A percentile compares a stretch with the other conserved stretches of the same genome.
These are phyloP conservation scores for Picochlorum sp. DNA, from an alignment of 139 green algal genomes.

Conservation along the genomic window DNA sequence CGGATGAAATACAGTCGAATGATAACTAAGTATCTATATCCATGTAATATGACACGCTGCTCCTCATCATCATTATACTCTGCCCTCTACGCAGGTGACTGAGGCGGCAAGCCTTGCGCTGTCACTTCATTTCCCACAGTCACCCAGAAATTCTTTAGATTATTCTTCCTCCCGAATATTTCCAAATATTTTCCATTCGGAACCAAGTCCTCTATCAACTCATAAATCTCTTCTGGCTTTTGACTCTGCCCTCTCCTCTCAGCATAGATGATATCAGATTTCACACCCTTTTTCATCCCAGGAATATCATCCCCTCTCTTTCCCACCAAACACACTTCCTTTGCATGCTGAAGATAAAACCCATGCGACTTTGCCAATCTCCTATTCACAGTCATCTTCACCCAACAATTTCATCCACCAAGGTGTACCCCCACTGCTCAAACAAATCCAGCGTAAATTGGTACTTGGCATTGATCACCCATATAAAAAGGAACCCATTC, in stretches of 20 bases:
- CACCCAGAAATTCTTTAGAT: constrained; percentile 87
- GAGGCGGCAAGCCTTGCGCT: constrained; percentile 36
- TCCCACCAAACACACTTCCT: constrained; percentile 80
- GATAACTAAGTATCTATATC: neutral
- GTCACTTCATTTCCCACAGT: constrained; percentile 89
- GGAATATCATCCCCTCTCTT: constrained; percentile 47
- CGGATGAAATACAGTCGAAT: constrained; percentile 6
- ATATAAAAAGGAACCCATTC: constrained; percentile 80
- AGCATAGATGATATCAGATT: constrained; percentile 71
- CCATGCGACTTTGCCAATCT: constrained; percentile 87
- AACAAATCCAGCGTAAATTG: constrained; percentile 84
- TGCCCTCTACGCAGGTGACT: neutral
- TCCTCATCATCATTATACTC: neutral
- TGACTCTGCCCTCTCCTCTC: constrained; percentile 86
- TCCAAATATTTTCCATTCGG: constrained; percentile 76
- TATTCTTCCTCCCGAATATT: constrained; percentile 93
- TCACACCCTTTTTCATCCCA: constrained; percentile 30
- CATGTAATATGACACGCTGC: neutral
- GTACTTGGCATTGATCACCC: constrained; percentile 96
- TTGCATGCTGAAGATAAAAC: constrained; percentile 93
- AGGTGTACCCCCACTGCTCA: constrained; percentile 79
- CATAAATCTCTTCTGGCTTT: constrained; percentile 95
- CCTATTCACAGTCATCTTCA: constrained; percentile 89
- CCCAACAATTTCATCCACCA: constrained; percentile 96
- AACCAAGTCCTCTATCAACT: constrained; percentile 85